Evolutionary conservation across 1,139 yeast species (phyloP), one percentile per base, ranked within the genome.

Genomic region (Candida sp.): DNA sequence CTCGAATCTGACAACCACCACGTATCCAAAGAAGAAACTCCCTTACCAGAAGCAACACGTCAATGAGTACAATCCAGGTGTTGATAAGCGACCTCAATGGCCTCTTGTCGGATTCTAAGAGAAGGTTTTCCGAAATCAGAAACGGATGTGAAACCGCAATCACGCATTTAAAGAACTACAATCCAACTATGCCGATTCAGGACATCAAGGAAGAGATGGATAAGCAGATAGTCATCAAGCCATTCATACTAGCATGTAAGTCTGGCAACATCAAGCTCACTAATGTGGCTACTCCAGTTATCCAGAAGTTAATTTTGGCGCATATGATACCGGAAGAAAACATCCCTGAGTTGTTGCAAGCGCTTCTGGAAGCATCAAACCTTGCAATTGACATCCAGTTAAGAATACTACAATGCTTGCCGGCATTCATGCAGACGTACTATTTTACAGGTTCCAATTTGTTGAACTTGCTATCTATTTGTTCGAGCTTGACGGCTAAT

Each of bases 321-420:
- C 69, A 72, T 23, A 79, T 67, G 2, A 57, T 93, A 8, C 85
- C 91, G 0, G 68, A 75, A 1, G 69, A 73, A 1, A 78, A 83
- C 50, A 67, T 90, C 28, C 74, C 75, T 28, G 66, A 79, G 5
- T 75, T 92, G 5, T 70, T 93, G 32, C 86, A 82, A 35, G 86
- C 94, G 0, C 75, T 93, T 38, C 72, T 75, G 39, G 96, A 89
- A 51, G 90, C 96, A 0, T 81, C 96, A 0, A 86, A 85, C 60
- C 72, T 89, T 40, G 90, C 96, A 0, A 77, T 83, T 32, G 98
- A 94, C 47, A 88, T 90, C 44, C 98, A 93, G 66, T 77, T 94
- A 54, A 87, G 92, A 61, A 87, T 92, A n/a, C 72, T 94, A 35
- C 99, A 94, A 70, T 78, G 91, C 31, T 74, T 93, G 32, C 98